Conservation (phyloP, 225 moss, liverwort and hornwort genomes). For the Climacium dendroides region DNA sequence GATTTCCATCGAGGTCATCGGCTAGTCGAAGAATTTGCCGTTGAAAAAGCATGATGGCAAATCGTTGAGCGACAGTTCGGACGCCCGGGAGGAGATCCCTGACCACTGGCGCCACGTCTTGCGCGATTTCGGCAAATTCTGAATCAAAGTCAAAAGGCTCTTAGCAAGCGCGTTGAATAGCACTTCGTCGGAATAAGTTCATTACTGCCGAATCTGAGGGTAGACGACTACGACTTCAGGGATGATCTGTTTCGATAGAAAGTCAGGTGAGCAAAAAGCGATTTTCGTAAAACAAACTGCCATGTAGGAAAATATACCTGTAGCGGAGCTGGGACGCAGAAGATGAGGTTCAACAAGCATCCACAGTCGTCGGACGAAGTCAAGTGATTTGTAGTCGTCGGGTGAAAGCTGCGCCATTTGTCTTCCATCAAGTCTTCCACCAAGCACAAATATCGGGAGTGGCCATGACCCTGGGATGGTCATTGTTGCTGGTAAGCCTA, state of each 20-base stretch:
- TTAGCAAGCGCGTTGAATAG: not conserved
- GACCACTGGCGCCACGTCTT: conserved; percentile 34
- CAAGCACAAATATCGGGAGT: conserved; percentile 60
- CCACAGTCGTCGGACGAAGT: conserved; percentile 69
- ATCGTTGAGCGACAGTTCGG: conserved; percentile 55
- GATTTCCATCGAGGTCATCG: conserved; percentile 78
- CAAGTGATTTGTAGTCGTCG: conserved; percentile 77
- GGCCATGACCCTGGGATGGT: conserved; percentile 80
- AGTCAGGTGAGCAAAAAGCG: not conserved
- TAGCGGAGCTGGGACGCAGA: conserved; percentile 25
- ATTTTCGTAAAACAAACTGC: not conserved
- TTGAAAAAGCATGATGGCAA: conserved; percentile 59
- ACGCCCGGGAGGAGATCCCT: conserved; percentile 70
- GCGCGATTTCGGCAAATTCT: conserved; percentile 60
- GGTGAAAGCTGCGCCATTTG: conserved; percentile 64
- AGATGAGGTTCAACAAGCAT: conserved; percentile 62
- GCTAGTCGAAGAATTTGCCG: conserved; percentile 66
- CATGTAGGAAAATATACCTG: conserved; percentile 21
- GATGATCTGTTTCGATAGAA: not conserved
- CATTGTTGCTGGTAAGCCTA: conserved; percentile 49
- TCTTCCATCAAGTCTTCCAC: conserved; percentile 37
- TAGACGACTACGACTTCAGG: not conserved
- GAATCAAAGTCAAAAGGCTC: not conserved
- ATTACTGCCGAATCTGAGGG: not conserved
- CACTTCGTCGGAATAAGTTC: not conserved